A percentile compares a stretch with the other conserved stretches of the same genome.
phyloP scores from a whole-genome alignment of 78 protist species.

The Emiliania huxleyi region DNA sequence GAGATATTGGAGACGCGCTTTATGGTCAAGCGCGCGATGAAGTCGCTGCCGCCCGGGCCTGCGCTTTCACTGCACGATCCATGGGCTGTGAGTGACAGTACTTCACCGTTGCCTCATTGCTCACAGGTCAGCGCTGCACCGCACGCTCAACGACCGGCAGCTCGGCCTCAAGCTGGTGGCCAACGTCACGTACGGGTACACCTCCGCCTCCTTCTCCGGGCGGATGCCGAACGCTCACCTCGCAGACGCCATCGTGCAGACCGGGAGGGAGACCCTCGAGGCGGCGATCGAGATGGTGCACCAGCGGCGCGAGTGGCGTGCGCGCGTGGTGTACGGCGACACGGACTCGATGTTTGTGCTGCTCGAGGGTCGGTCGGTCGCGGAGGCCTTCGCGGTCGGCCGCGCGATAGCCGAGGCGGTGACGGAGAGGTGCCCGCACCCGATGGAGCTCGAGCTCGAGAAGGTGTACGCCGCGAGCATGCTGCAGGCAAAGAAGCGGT shows the following conservation, averaged over 20 bases:
- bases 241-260: conserved; percentile 94
- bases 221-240: conserved; percentile 97
- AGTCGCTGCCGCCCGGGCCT: background rate
- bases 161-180: conserved; percentile 93
- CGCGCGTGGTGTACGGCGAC: conserved; percentile 93
- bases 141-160: conserved; percentile 84
- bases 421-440: conserved; percentile 80
- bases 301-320: conserved; percentile 26
- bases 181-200: conserved; percentile 98
- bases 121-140: background rate
- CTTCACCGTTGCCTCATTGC: background rate
- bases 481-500: conserved; percentile 90
- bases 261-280: conserved; percentile 86
- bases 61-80: background rate
- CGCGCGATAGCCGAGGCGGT: conserved; percentile 74
- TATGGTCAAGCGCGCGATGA: conserved; percentile 83
- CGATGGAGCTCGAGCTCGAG: conserved; percentile 86
- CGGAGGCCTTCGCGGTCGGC: conserved; percentile 81
- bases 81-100: background rate
- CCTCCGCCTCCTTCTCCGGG: conserved; percentile 91
- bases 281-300: conserved; percentile 68
- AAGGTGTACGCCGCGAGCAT: conserved; percentile 92
- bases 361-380: conserved; percentile 69
- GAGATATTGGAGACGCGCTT: conserved; percentile 93
- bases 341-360: conserved; percentile 95